These are phyloP conservation scores for Fusarium transvaalense DNA, from an alignment of 2,329 filamentous ascomycete species.

Conservation along the genomic window DNA sequence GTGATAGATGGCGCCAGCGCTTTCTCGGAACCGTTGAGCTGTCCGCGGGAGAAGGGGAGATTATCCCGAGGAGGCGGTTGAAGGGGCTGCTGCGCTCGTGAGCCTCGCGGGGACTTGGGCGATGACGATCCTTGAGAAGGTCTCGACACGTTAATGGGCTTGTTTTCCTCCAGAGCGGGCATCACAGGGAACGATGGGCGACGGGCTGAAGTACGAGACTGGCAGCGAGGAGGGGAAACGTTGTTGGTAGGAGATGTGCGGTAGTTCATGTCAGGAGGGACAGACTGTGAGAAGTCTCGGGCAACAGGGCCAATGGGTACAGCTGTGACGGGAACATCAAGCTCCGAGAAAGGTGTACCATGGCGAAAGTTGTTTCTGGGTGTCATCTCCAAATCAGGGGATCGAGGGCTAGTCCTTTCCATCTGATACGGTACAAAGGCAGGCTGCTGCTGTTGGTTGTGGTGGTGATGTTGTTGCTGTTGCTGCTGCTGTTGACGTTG, in stretches of 20 bases:
- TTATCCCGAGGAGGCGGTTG: slow-evolving; percentile 67
- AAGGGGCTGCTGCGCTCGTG: slow-evolving; percentile 55
- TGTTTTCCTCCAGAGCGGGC: slow-evolving; percentile 77
- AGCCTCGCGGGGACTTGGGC: slow-evolving; percentile 54
- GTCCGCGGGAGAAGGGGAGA: slow-evolving; percentile 68
- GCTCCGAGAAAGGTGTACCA: slow-evolving; percentile 89
- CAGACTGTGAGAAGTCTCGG: slow-evolving; percentile 87
- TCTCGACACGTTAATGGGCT: slow-evolving; percentile 56
- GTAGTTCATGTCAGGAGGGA: slow-evolving; percentile 93
- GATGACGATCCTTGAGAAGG: slow-evolving; percentile 49
- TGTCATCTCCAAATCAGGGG: slow-evolving; percentile 67
- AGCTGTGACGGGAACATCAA: slow-evolving; percentile 86
- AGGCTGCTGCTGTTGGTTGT: slow-evolving; percentile 26
- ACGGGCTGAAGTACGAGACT: slow-evolving; percentile 69
- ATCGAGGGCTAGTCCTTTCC: slow-evolving; percentile 63
- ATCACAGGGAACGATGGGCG: slow-evolving; percentile 77
- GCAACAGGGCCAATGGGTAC: slow-evolving; percentile 78
- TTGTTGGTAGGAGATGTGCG: slow-evolving; percentile 58
- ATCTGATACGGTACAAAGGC: slow-evolving; percentile 65
- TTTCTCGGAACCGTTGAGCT: slow-evolving; percentile 61
- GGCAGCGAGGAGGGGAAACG: slow-evolving; percentile 58
- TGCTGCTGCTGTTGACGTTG: slow-evolving; percentile 27
- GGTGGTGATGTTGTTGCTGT: slow-evolving; percentile 12
- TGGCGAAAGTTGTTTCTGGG: slow-evolving; percentile 75
- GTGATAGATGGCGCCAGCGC: slow-evolving; percentile 57